Conservation (phyloP, 106 monocot species). For the Dendrobium huoshanense region DNA sequence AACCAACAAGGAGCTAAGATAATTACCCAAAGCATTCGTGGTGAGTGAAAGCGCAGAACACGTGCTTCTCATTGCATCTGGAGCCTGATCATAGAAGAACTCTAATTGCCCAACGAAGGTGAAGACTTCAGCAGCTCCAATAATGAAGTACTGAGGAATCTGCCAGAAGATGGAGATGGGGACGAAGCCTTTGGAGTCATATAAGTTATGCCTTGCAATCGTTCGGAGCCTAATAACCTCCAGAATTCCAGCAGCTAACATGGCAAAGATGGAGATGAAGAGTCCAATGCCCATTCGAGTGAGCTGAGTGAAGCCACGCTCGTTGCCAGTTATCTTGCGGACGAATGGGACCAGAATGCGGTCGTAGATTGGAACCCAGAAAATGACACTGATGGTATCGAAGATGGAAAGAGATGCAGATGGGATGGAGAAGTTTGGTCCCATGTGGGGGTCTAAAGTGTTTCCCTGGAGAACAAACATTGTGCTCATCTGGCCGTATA, state of each 20-base stretch:
- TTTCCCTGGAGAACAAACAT: slow-evolving; percentile 49
- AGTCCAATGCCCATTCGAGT: slow-evolving; percentile 46
- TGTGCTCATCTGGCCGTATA: slow-evolving; percentile 45
- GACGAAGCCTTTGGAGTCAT: slow-evolving; percentile 20
- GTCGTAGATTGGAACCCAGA: slow-evolving; percentile 39
- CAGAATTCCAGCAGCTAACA: slow-evolving; percentile 33
- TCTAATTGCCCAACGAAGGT: slow-evolving; percentile 37
- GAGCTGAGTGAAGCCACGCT: slow-evolving; percentile 42
- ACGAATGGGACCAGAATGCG: slow-evolving; percentile 19
- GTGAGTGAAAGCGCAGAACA: slow-evolving; percentile 32
- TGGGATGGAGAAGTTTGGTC: slow-evolving; percentile 24
- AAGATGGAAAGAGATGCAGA: slow-evolving; percentile 30
- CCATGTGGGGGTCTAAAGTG: slow-evolving; percentile 34
- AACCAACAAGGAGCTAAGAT: slow-evolving; percentile 35
- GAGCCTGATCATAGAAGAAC: slow-evolving; percentile 59
- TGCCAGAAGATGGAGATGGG: slow-evolving; percentile 48
- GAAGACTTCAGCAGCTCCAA: slow-evolving; percentile 32
- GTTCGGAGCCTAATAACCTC: slow-evolving; percentile 28
- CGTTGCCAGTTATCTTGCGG: slow-evolving; percentile 25
- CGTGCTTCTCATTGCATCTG: slow-evolving; percentile 50
- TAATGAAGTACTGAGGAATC: slow-evolving; percentile 41
- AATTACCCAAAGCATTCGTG: slow-evolving; percentile 27
- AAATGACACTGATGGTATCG: slow-evolving; percentile 37
- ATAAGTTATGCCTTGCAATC: slow-evolving; percentile 16
- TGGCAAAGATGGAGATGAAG: slow-evolving; percentile 31